Conservation (phyloP, 192 early-diverging fungal genomes). For the Phycomyces nitens region DNA sequence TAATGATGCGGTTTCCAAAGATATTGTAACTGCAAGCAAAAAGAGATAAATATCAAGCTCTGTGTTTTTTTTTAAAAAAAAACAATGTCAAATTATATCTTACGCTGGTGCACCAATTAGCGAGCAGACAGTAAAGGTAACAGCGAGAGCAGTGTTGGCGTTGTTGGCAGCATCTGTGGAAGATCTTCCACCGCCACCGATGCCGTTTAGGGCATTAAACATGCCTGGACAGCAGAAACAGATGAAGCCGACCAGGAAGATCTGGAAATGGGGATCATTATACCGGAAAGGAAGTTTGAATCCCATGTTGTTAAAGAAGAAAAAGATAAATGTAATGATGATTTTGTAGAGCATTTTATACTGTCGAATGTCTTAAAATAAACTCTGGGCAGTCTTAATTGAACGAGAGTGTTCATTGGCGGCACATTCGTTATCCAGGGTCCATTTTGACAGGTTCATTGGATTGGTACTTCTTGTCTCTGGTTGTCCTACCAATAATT, state of each 20-base stretch:
- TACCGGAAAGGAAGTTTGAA: conserved; percentile 26
- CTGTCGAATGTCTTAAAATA: no score
- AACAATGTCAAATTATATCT: no score
- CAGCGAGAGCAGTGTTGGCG: conserved; percentile 77
- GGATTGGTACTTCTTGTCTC: neutral
- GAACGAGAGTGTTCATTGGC: no score
- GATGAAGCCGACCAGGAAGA: conserved; percentile 36
- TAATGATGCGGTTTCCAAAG: conserved; percentile 67
- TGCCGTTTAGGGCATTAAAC: conserved; percentile 63
- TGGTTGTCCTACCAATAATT: neutral
- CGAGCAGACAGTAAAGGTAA: conserved; percentile 74
- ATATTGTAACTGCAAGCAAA: conserved; percentile 74
- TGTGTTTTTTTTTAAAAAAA: neutral
- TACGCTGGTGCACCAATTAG: conserved; percentile 65
- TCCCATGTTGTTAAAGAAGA: conserved; percentile 16
- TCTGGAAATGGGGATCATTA: conserved; percentile 31
- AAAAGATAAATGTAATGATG: neutral
- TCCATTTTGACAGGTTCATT: conserved; percentile 3
- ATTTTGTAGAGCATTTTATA: no score
- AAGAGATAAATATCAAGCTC: conserved; percentile 53
- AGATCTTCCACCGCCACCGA: conserved; percentile 66
- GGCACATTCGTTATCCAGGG: neutral
- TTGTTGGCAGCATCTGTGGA: conserved; percentile 63
- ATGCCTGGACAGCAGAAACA: conserved; percentile 47
- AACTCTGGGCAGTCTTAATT: no score